Evolutionary conservation across 768 basidiomycete genomes (phyloP), one percentile per base, ranked within the genome.

Genomic region (Boletus pseudopeckii): DNA sequence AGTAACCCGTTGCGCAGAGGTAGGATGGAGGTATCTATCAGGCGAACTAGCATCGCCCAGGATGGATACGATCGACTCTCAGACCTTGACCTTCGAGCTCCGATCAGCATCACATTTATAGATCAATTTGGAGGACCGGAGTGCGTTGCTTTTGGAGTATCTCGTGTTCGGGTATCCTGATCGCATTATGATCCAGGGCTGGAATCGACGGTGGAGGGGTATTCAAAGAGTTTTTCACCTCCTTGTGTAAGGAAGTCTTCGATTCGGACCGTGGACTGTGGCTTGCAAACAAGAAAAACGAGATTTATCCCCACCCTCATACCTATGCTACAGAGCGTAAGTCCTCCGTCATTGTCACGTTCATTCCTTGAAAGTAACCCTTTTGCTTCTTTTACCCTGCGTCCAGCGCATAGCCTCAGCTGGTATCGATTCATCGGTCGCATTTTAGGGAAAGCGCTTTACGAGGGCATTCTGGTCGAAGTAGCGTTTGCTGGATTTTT

Each of bases 171-270:
- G 11, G n/a, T 8, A 18, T 39, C 26, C 47, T 65, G 14, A 67
- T 40, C 9, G 11, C 5, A 4, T 32, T 30, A 2, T 18, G 13
- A 43, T 42, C 3, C 41, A 90, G 89, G 68, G 85, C 87, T 17
- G 96, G 95, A 0, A 96, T 98, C 32, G 96, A 98, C 58, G 95
- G 96, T 2, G 95, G 97, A 3, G 97, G 97, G 0, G 86, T 98
- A 5, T 98, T 97, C 77, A 99, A 98, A 68, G 97, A 98, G 69
- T 97, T 98, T 61, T 82, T 98, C 64, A 99, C 94, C 2, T 91
- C 88, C 14, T 70, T 99, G 17, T 87, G 86, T 53, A 93, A 89
- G 64, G 96, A 98, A 67, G 96, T 90, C 0, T 98, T 99, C 56
- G 93, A 99, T 64, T 88, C 90, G 2, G 85, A 98, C 64, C 84